phyloP scores from a whole-genome alignment of 805 yeast species.

The Ogataea zsoltii region DNA sequence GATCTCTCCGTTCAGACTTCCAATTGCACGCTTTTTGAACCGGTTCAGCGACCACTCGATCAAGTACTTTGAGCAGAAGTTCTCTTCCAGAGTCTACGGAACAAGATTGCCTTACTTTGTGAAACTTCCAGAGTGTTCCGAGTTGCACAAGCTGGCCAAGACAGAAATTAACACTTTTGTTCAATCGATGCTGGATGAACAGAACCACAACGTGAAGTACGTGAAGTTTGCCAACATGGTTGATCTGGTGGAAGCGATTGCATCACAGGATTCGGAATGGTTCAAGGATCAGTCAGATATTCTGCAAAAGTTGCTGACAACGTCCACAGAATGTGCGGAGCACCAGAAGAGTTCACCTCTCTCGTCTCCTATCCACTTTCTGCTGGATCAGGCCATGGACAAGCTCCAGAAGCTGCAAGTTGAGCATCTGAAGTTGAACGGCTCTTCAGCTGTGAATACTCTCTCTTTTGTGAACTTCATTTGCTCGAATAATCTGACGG shows the following conservation, averaged over 20 bases:
- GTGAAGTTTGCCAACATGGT: constrained; percentile 72
- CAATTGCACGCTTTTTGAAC: constrained; percentile 82
- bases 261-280: constrained; percentile 52
- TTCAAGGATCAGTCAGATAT: constrained; percentile 48
- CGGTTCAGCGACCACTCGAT: constrained; percentile 77
- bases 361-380: constrained; percentile 64
- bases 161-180: constrained; percentile 50
- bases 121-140: constrained; percentile 51
- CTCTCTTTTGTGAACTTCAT: constrained; percentile 45
- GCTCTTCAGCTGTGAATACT: constrained; percentile 31
- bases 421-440: constrained; percentile 19
- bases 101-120: constrained; percentile 68
- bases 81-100: constrained; percentile 64
- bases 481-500: constrained; percentile 46
- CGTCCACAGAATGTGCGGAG: constrained; percentile 45
- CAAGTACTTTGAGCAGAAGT: constrained; percentile 66
- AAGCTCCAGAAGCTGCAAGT: constrained; percentile 57
- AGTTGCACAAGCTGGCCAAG: constrained; percentile 57
- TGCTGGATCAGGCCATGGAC: constrained; percentile 66
- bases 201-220: constrained; percentile 53
- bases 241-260: constrained; percentile 60
- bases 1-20: constrained; percentile 86
- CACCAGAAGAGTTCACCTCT: constrained; percentile 44
- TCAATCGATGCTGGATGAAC: constrained; percentile 48
- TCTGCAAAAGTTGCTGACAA: constrained; percentile 42